Evolutionary conservation across 2,329 filamentous ascomycete species (phyloP), one percentile per base, ranked within the genome.

Genomic region (Cladosporium sp.): DNA sequence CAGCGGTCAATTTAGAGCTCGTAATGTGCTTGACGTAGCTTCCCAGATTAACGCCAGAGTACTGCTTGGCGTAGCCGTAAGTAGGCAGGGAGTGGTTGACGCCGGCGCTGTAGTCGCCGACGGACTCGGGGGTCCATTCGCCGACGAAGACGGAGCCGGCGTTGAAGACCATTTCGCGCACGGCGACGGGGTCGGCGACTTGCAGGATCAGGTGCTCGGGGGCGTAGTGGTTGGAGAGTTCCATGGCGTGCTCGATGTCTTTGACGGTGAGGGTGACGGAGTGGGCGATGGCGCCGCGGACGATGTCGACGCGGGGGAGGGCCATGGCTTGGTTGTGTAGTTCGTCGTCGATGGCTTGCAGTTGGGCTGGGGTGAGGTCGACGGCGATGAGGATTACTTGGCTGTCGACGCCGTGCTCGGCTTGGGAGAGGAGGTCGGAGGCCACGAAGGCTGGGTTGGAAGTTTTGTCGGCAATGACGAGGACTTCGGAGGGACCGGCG

Each of bases 1-100:
- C 80, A 15, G 84, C 81, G 1, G 89, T 95, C 54, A 98, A 78
- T 68, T 95, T 88, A 0, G 90, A 89, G 72, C 88, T 93, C 32
- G 93, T 98, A 64, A 98, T 96, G 76, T 97, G 90, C 75, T 98
- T 98, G 68, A 95, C 80, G 72, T 96, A 98, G 2, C 92, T 97
- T 27, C 82, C 89, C 5, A 98, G 80, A 69, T 95, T 98, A 64
- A 98, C 93, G 46, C 93, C 93, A 5, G 90, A 96, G 74, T 98
- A 98, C 70, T 98, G 93, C 73, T 95, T 95, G 42, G 93, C 93
- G 63, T 95, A 98, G 35, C 93, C 93, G 65, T 97, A 98, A 0
- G 93, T 98, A 46, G 93, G 93, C 57, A 98, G 75, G 52, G 88
- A 94, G 75, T 98, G 93, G 69, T 98, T 98, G 36, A 98, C 93